These are phyloP conservation scores for Glaciozyma martinii DNA, from an alignment of 768 basidiomycete species.

Conservation along the genomic window DNA sequence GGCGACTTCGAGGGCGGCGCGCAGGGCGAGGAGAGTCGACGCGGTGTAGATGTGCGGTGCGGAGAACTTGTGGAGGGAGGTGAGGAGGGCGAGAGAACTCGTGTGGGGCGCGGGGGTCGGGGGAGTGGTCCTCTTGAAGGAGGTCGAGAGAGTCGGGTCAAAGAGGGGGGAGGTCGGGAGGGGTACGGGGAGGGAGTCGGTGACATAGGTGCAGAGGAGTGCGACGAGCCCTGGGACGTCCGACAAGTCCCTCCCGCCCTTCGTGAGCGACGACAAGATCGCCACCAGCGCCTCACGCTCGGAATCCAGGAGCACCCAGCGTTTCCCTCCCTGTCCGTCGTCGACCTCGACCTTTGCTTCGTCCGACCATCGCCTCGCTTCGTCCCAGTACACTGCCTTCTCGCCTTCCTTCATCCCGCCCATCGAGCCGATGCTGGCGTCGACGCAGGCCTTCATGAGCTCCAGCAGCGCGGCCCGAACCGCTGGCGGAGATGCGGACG, in stretches of 20 bases:
- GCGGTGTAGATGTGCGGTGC: constrained; percentile 31
- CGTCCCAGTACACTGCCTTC: constrained; percentile 32
- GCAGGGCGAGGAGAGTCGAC: constrained; percentile 24
- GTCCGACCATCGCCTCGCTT: constrained; percentile 27
- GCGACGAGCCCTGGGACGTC: constrained; percentile 33
- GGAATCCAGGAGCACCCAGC: constrained; percentile 7
- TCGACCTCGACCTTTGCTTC: constrained; percentile 23
- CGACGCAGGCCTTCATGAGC: constrained; percentile 22
- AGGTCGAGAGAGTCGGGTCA: constrained; percentile 32
- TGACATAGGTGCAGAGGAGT: constrained; percentile 31
- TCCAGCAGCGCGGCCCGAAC: constrained; percentile 18
- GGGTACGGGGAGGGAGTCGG: constrained; percentile 26
- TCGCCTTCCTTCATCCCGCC: constrained; percentile 27
- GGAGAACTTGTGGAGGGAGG: constrained; percentile 35
- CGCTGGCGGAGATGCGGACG: not conserved
- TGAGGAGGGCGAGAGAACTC: constrained; percentile 32
- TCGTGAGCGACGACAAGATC: constrained; percentile 26
- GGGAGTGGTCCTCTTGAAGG: constrained; percentile 29
- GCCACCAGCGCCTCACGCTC: constrained; percentile 32
- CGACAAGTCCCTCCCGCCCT: constrained; percentile 33
- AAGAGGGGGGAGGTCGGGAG: constrained; percentile 29
- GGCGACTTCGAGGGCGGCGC: constrained; percentile 29
- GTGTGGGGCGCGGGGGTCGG: constrained; percentile 22
- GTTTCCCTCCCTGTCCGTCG: constrained; percentile 16
- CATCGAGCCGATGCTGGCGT: constrained; percentile 21